Evolutionary conservation across 352 stramenopile genomes (phyloP).

Genomic region (Phytophthora cajani): DNA sequence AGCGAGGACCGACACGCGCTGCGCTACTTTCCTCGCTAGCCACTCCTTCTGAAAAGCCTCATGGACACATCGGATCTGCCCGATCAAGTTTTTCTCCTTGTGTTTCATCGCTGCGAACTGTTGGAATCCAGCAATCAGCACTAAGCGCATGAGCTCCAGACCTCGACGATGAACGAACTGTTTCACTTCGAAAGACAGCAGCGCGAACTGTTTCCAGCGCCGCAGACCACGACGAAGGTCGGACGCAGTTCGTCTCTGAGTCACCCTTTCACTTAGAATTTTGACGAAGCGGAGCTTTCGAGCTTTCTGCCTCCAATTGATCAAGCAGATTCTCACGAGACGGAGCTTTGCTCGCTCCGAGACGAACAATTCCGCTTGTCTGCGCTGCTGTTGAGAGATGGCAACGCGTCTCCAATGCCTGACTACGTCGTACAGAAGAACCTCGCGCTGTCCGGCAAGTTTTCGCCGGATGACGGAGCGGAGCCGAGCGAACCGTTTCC

Average conservation of each 20-base stretch:
- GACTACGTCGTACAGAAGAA: slow-evolving; percentile 10
- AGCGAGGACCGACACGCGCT: slow-evolving; percentile 29
- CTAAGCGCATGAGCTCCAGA: slow-evolving; percentile 4
- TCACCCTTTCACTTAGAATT: slow-evolving; percentile 17
- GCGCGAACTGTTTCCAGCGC: slow-evolving; percentile 28
- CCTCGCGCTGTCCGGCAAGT: not conserved
- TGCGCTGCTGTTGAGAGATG: not conserved
- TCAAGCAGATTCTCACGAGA: slow-evolving; percentile 11
- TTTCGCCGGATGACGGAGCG: slow-evolving; percentile 12
- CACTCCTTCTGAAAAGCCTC: slow-evolving; percentile 36
- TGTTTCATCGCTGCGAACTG: slow-evolving; percentile 17
- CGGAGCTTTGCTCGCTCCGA: not conserved
- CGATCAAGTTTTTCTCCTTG: slow-evolving; percentile 21
- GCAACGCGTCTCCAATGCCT: slow-evolving; percentile 18
- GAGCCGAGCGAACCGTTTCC: slow-evolving; percentile 23
- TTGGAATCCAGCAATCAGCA: slow-evolving; percentile 34
- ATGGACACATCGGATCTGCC: slow-evolving; percentile 30
- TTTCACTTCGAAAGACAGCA: slow-evolving; percentile 19
- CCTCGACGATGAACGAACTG: slow-evolving; percentile 4
- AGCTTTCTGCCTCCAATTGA: slow-evolving; percentile 19
- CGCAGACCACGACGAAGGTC: slow-evolving; percentile 21
- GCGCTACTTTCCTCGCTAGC: slow-evolving; percentile 27
- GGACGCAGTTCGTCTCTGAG: slow-evolving; percentile 7
- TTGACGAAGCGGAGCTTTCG: slow-evolving; percentile 10
- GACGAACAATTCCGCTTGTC: slow-evolving; percentile 1